Evolutionary conservation across 202 grass and related monocot species (phyloP), one percentile per base, ranked within the genome.

Genomic region (Zizania palustris): DNA sequence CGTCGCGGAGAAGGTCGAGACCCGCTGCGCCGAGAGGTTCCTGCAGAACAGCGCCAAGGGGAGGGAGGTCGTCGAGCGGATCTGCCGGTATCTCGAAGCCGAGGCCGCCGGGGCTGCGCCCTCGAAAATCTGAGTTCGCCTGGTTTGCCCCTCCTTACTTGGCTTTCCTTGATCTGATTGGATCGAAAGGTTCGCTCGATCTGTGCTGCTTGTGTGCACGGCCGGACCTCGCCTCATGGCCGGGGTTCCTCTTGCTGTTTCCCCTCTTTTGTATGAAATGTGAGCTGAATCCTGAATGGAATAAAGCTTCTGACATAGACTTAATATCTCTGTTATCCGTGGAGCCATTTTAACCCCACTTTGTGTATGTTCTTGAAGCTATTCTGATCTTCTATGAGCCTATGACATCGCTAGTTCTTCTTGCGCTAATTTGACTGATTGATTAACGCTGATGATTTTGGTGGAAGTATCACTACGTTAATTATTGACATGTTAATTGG

Each of bases 41-140:
- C 61, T 91, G 66, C 83, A 97, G 83, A 97, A 97, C 50, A 90
- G 76, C 60, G 83, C 74, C 73, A 98, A 88, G 80, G 91, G 95
- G 48, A 87, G 91, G 72, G 91, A 94, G 49, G 91, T 98, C 72
- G 85, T 98, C 60, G 95, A 98, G 87, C 85, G 85, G 84, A 98
- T 92, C 82, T 95, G 89, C 87, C 80, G 88, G 9, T 94, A 92
- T 69, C 88, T 98, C 6, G 95, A 98, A 63, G 87, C 89, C 28
- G 89, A 98, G 64, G 66, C 87, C 28, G 54, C 89, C 9, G 80
- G 77, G 13, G 68, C 91, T 21, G 74, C 77, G 2, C 60, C 72
- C 20, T 70, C 84, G 18, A 42, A 57, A 18, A 11, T 62, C 43
- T 88, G 73, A 60, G 13, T 64, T 45, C 67, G n/a, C 34, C 46